Percentiles rank a stretch among this genome's conserved stretches.
phyloP scores from a whole-genome alignment of 768 basidiomycete species.

The Steccherinum ochraceum region DNA sequence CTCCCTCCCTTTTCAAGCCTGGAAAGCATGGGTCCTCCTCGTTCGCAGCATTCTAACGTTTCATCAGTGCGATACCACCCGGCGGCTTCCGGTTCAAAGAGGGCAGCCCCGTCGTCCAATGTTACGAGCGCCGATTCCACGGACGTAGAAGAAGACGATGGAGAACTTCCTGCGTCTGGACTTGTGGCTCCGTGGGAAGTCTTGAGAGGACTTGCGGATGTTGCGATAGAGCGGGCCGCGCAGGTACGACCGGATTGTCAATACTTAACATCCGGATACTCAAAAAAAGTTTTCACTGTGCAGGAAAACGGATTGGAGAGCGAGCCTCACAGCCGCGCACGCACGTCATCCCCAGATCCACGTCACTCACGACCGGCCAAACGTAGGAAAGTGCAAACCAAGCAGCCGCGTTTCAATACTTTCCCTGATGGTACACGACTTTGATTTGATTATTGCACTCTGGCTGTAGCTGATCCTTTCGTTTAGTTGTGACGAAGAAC shows the following conservation, averaged over 20 bases:
- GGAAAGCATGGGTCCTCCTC: slow-evolving; percentile 43
- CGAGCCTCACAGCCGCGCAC: slow-evolving; percentile 68
- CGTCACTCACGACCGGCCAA: slow-evolving; percentile 63
- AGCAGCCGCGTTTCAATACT: slow-evolving; percentile 45
- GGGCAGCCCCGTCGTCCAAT: slow-evolving; percentile 58
- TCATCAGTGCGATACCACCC: slow-evolving; percentile 57
- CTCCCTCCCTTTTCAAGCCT: slow-evolving; percentile 71
- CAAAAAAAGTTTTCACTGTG: not conserved
- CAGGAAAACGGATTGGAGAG: slow-evolving; percentile 76
- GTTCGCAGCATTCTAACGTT: slow-evolving; percentile 32
- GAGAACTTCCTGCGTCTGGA: slow-evolving; percentile 74
- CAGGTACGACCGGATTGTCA: slow-evolving; percentile 40
- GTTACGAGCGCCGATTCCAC: slow-evolving; percentile 77
- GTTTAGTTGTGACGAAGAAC: slow-evolving; percentile 74
- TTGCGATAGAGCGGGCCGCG: slow-evolving; percentile 71
- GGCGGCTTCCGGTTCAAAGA: slow-evolving; percentile 41
- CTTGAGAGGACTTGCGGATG: slow-evolving; percentile 72
- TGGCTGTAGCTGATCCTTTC: not conserved
- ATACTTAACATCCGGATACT: not conserved
- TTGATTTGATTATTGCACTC: slow-evolving; percentile 5
- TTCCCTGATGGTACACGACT: slow-evolving; percentile 66
- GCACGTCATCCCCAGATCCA: slow-evolving; percentile 64
- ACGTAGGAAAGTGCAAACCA: slow-evolving; percentile 67
- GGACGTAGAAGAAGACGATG: slow-evolving; percentile 80
- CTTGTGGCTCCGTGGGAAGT: slow-evolving; percentile 87